Base-by-base conservation (phyloP, 768 basidiomycete species). In the Trametes sanguinea region DNA sequence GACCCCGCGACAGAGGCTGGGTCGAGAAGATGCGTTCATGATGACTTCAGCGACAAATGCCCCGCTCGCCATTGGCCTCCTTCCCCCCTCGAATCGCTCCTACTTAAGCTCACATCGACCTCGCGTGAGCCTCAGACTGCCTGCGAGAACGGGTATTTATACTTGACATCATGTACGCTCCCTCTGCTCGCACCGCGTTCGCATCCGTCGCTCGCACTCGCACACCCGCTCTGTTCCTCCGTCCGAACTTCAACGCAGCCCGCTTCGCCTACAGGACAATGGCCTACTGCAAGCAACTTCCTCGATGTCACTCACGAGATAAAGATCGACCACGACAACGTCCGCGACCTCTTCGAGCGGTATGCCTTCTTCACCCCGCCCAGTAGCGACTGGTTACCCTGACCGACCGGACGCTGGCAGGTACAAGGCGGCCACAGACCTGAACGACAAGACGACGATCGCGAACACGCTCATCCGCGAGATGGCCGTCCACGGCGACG, bases 241-340 rank as follows among this genome's bases (percentile, higher is more conserved):
- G 42, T 30, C 32, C 58, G 22, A 22, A 22, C 22, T 22, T 22
- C n/a, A 10, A 3, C n/a, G 22, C 40, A 13, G 13, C 43, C 2
- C 6, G 9, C 2, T 37, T 60, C 44, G 33, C 43, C 13, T 32
- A 46, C 13, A 52, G 58, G 51, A 53, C 58, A 4, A 60, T 60
- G 58, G 58, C 58, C 33, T n/a, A 53, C 58, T 42, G 43, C 51
- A 8, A 46, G 33, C 58, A 60, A 22, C 51, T 40, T 22, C 45
- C 65, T 69, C 60, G 60, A 66, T 50, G 64, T 67, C 39, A 54
- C 62, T 16, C 43, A 53, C 27, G 66, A 67, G 59, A 64, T 69
- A 65, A 67, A 69, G 65, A 37, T 67, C 37, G 66, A 69, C 62
- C 66, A 69, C 37, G 68, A 69, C 61, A 67, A 69, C 46, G 66